These are phyloP conservation scores for Spergularia azorica DNA, from an alignment of 179 eudicot species.

Conservation along the genomic window DNA sequence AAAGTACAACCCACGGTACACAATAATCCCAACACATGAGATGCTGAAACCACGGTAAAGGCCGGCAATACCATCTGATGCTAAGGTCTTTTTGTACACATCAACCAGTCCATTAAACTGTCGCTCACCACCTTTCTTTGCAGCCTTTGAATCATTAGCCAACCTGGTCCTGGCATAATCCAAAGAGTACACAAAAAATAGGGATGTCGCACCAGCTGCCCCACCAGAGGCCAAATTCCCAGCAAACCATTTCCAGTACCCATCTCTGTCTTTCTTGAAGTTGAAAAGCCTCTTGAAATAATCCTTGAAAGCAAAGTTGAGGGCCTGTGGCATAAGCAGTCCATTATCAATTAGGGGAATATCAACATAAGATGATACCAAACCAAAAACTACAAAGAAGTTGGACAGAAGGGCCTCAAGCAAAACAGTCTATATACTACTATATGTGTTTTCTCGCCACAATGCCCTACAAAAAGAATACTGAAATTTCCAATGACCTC, in stretches of 20 bases:
- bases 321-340: slow-evolving; percentile 40
- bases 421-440: no score
- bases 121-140: slow-evolving; percentile 66
- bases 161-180: slow-evolving; percentile 67
- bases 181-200: slow-evolving; percentile 60
- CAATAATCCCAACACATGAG: slow-evolving; percentile 70
- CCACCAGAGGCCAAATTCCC: slow-evolving; percentile 76
- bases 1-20: slow-evolving; percentile 65
- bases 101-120: slow-evolving; percentile 65
- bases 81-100: slow-evolving; percentile 62
- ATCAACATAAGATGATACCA: not conserved
- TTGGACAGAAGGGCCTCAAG: not conserved
- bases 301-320: slow-evolving; percentile 73
- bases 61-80: slow-evolving; percentile 64
- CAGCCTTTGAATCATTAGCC: slow-evolving; percentile 66
- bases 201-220: slow-evolving; percentile 73
- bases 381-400: slow-evolving; percentile 1
- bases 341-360: not conserved
- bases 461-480: no score
- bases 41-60: slow-evolving; percentile 72
- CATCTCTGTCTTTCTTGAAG: slow-evolving; percentile 66
- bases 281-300: slow-evolving; percentile 65
- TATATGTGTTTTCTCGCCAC: no score
- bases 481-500: no score
- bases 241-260: slow-evolving; percentile 76